Conservation (phyloP, 164 flowering plant species). For the Berberis vulgaris region DNA sequence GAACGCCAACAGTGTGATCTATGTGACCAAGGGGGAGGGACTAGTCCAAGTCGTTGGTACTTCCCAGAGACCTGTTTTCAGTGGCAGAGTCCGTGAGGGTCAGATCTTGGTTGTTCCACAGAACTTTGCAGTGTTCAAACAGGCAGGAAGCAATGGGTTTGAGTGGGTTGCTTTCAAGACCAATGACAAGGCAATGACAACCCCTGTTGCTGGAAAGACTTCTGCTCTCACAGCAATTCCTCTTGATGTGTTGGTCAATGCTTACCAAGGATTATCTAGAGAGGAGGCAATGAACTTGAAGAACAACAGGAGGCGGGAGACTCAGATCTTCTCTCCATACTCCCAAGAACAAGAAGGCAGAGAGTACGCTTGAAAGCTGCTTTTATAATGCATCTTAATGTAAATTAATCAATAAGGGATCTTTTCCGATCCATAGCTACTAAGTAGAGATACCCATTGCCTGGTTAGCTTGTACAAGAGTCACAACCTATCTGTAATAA, state of each 20-base stretch:
- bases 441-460: too few relatives aligned
- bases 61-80: slow-evolving; percentile 10
- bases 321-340: too few relatives aligned
- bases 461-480: too few relatives aligned
- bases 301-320: too few relatives aligned
- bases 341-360: too few relatives aligned
- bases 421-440: too few relatives aligned
- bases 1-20: slow-evolving; percentile 48
- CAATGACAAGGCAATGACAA: slow-evolving; percentile 18
- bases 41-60: slow-evolving; percentile 12
- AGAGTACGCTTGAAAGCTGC: too few relatives aligned
- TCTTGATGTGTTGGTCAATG: slow-evolving; percentile 17
- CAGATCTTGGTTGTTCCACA: slow-evolving; percentile 8
- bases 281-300: slow-evolving; percentile 15
- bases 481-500: too few relatives aligned
- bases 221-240: slow-evolving; percentile 36
- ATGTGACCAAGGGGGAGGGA: slow-evolving; percentile 28
- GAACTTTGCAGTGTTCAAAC: slow-evolving; percentile 18
- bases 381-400: too few relatives aligned
- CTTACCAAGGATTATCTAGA: slow-evolving; percentile 19
- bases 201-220: slow-evolving; percentile 26
- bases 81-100: too few relatives aligned
- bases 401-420: too few relatives aligned
- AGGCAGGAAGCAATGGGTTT: slow-evolving; percentile 30
- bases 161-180: slow-evolving; percentile 35